Evolutionary conservation across 768 basidiomycete genomes (phyloP).

Genomic region (Lactifluus rugatus): DNA sequence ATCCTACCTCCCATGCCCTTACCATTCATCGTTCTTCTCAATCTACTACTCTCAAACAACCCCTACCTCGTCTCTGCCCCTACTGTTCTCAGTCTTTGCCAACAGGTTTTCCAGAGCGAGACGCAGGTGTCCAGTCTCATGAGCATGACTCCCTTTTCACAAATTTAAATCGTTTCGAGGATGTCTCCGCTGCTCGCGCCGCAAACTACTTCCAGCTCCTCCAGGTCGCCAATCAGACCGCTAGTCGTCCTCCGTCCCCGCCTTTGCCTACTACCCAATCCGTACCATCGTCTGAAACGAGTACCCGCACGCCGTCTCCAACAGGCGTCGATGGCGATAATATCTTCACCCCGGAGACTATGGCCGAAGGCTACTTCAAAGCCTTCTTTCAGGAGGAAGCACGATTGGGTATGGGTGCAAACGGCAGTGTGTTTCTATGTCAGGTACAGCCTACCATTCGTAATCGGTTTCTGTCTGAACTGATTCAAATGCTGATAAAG

Average conservation of each 20-base stretch:
- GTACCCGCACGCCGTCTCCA: constrained; percentile 22
- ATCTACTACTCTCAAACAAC: background rate
- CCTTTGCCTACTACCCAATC: constrained; percentile 20
- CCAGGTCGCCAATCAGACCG: constrained; percentile 58
- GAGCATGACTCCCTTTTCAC: constrained; percentile 22
- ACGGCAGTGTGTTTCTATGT: constrained; percentile 83
- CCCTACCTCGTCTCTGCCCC: constrained; percentile 40
- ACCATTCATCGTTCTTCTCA: constrained; percentile 38
- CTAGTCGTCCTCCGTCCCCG: constrained; percentile 45
- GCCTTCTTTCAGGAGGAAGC: constrained; percentile 88
- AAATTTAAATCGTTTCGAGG: constrained; percentile 14
- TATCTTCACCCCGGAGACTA: constrained; percentile 55
- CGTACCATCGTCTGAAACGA: constrained; percentile 23
- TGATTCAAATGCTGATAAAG: constrained; percentile 27
- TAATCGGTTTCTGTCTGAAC: background rate
- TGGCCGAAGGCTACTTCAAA: constrained; percentile 90
- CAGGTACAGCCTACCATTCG: constrained; percentile 41
- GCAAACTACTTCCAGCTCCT: constrained; percentile 78
- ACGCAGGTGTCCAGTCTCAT: constrained; percentile 25
- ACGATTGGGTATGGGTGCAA: constrained; percentile 89
- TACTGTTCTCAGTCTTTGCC: constrained; percentile 63
- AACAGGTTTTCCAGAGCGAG: constrained; percentile 22
- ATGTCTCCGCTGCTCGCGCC: constrained; percentile 35
- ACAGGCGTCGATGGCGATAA: background rate
- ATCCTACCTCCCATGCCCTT: constrained; percentile 75